phyloP scores from a whole-genome alignment of 2,329 filamentous ascomycete species.

The Polychaeton citri region DNA sequence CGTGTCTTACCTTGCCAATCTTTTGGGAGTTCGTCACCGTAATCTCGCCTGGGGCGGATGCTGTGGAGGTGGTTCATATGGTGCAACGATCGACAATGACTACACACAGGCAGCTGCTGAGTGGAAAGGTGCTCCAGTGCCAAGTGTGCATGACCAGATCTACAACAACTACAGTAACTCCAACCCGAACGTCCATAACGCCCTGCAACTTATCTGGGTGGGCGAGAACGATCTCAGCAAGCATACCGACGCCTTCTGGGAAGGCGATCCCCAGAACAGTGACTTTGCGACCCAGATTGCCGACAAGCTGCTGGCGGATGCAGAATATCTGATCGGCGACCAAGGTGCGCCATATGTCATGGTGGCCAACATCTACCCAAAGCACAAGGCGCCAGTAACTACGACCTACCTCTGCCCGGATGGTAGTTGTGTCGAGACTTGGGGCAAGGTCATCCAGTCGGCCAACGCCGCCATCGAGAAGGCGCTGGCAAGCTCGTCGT shows the following conservation, averaged over 20 bases:
- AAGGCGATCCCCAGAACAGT: constrained; percentile 10
- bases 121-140: constrained; percentile 4
- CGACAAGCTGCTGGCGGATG: constrained; percentile 4
- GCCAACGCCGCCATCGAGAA: constrained; percentile 10
- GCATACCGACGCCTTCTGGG: constrained; percentile 12
- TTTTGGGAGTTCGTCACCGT: constrained; percentile 8
- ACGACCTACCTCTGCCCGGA: constrained; percentile 8
- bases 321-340: constrained; percentile 9
- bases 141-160: constrained; percentile 10
- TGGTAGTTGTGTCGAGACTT: constrained; percentile 5
- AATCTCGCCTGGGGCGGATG: constrained; percentile 18
- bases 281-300: constrained; percentile 7
- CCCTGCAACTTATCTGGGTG: constrained; percentile 12
- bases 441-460: constrained; percentile 8
- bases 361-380: constrained; percentile 13
- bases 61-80: constrained; percentile 12
- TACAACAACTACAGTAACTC: constrained; percentile 7
- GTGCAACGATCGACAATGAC: constrained; percentile 15
- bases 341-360: constrained; percentile 12
- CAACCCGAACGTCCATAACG: constrained; percentile 8
- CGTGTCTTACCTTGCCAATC: constrained; percentile 12
- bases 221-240: constrained; percentile 10
- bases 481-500: constrained; percentile 5
- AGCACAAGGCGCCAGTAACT: constrained; percentile 10
- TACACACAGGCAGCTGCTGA: constrained; percentile 10